Evolutionary conservation across 1,284 basidiomycete species (phyloP), one percentile per base, ranked within the genome.

Genomic region (Melampsora medusae): DNA sequence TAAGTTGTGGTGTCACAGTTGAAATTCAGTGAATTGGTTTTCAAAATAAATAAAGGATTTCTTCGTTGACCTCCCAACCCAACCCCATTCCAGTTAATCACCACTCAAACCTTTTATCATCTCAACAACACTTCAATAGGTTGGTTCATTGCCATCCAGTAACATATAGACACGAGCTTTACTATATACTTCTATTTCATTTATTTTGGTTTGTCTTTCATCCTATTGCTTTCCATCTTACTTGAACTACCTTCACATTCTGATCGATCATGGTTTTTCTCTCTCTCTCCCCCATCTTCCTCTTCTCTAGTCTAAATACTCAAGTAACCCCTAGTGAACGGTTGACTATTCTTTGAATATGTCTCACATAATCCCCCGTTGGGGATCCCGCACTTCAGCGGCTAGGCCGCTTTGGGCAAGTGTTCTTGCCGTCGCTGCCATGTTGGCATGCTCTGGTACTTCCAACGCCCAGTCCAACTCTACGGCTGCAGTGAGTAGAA

Each of bases 381-480:
- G 53, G 25, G 53, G 53, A 56, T 56, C 53, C 53, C n/a, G 53
- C 42, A 42, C 53, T 56, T 56, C 53, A 56, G 25, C 42, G 42
- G 42, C 42, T 56, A 56, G 53, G 53, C 53, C 53, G 25, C 53
- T 56, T 22, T 56, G 53, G 53, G 53, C 53, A n/a, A 28, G 53
- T 22, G 19, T 56, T 22, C 53, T 56, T 56, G 19, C 53, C n/a
- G 25, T 28, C 12, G 53, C 53, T 56, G 25, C 25, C 25, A 56
- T 56, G 53, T 56, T 56, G 25, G 53, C 53, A 56, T 56, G 19
- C 53, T n/a, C n/a, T 56, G 25, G n/a, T 56, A n/a, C 19, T 22
- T 22, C 53, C 22, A 22, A 56, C 53, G 53, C 53, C 16, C 53
- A 56, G 16, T 56, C 53, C 25, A 56, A 56, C 53, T 56, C 53